Conservation (phyloP, 257 asterid genomes). For the Ligustrum vulgare region DNA sequence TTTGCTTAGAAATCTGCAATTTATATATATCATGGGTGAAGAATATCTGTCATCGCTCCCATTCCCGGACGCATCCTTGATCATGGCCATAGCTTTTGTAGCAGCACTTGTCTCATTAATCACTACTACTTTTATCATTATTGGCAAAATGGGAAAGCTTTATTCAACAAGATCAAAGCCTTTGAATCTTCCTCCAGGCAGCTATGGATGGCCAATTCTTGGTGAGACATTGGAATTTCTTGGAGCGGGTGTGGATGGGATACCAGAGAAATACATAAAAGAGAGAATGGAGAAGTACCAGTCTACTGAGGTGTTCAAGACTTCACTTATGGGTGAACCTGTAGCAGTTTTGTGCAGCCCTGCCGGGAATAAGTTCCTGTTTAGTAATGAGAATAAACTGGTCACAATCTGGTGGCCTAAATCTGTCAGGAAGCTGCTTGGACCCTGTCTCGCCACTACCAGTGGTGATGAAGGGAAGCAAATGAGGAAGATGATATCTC, state of each 20-base stretch:
- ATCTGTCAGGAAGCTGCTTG: conserved; percentile 49
- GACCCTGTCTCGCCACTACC: conserved; percentile 45
- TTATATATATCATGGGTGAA: not conserved
- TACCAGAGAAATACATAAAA: conserved; percentile 39
- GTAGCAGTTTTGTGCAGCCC: conserved; percentile 47
- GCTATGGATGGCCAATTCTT: conserved; percentile 54
- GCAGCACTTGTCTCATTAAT: not conserved
- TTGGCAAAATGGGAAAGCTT: not conserved
- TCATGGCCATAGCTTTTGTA: not conserved
- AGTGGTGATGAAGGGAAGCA: conserved; percentile 58
- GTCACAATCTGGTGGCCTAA: conserved; percentile 74
- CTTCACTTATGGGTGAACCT: conserved; percentile 48
- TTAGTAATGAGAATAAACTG: conserved; percentile 62
- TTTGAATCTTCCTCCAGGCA: conserved; percentile 56
- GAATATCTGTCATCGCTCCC: not conserved
- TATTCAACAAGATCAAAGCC: conserved; percentile 8
- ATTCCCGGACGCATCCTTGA: not conserved
- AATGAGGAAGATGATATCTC: conserved; percentile 57
- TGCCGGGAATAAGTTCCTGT: conserved; percentile 45
- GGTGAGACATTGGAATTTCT: conserved; percentile 52
- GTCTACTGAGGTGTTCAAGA: conserved; percentile 42
- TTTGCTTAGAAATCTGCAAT: not conserved
- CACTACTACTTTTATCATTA: not conserved
- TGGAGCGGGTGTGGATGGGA: conserved; percentile 41
- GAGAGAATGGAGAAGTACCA: conserved; percentile 39